Evolutionary conservation across 305 asterid genomes (phyloP).

Genomic region (Solanum hybrid): DNA sequence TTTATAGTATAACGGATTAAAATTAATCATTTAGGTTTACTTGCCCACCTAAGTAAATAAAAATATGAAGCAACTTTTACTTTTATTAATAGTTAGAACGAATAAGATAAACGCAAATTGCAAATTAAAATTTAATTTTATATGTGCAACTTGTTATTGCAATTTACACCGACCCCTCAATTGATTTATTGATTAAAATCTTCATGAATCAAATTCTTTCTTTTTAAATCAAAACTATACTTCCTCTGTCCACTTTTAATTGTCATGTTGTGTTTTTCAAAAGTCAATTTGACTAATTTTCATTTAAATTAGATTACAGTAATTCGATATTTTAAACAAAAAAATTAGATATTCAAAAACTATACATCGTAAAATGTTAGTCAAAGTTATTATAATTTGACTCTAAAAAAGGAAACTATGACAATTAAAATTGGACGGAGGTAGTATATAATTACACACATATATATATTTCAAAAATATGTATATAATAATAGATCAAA

Average conservation of each 20-base stretch:
- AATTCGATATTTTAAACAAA: too few species aligned
- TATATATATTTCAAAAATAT: background rate
- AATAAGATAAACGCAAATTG: background rate
- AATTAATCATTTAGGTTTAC: constrained; percentile 17
- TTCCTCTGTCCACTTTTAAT: too few species aligned
- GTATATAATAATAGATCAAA: too few species aligned
- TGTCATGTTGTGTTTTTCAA: too few species aligned
- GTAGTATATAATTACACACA: background rate
- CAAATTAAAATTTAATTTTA: background rate
- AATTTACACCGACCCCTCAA: background rate
- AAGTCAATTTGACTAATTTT: too few species aligned
- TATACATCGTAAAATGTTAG: too few species aligned
- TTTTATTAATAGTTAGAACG: background rate
- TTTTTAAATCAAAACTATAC: background rate
- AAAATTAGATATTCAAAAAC: too few species aligned
- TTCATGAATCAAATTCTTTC: background rate
- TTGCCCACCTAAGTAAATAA: constrained; percentile 17
- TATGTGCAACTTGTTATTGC: background rate
- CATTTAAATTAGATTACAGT: too few species aligned
- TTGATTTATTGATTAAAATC: background rate
- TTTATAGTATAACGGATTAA: constrained; percentile 10
- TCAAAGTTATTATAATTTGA: too few species aligned
- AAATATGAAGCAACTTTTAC: background rate
- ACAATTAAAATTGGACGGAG: background rate
- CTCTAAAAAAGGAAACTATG: too few species aligned